phyloP scores from a whole-genome alignment of 2,329 filamentous ascomycete species.

The Emergomyces pasteurianus region DNA sequence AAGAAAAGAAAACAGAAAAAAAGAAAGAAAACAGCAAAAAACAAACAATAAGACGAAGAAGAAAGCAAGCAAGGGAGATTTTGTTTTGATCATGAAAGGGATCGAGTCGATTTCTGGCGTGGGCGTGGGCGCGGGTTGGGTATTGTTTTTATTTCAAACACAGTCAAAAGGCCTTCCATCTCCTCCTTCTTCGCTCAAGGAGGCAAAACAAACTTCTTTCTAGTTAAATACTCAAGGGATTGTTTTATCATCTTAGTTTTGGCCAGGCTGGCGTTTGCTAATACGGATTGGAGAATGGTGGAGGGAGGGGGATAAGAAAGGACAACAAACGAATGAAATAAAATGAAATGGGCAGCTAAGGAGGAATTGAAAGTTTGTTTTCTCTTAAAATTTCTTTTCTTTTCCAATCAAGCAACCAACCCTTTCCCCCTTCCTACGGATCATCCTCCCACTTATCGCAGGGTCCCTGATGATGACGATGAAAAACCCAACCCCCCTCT shows the following conservation, averaged over 20 bases:
- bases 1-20: not conserved
- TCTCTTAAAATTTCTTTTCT: no score
- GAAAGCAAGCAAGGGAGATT: not conserved
- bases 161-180: slow-evolving; percentile 16
- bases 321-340: not conserved
- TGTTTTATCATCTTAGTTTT: no score
- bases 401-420: no score
- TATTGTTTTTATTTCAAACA: slow-evolving; percentile 14
- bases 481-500: no score
- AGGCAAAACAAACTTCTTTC: no score
- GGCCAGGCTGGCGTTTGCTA: no score
- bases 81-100: not conserved
- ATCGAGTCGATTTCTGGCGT: slow-evolving; percentile 26
- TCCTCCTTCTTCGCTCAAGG: slow-evolving; percentile 11
- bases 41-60: not conserved
- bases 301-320: no score
- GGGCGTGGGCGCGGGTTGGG: slow-evolving; percentile 5
- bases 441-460: no score
- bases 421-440: not conserved
- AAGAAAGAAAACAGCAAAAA: not conserved
- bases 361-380: no score
- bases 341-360: not conserved
- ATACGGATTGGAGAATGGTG: no score
- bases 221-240: no score
- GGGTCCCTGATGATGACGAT: no score